Evolutionary conservation across 148 eudicot species (phyloP).

Genomic region (Fagopyrum tataricum): DNA sequence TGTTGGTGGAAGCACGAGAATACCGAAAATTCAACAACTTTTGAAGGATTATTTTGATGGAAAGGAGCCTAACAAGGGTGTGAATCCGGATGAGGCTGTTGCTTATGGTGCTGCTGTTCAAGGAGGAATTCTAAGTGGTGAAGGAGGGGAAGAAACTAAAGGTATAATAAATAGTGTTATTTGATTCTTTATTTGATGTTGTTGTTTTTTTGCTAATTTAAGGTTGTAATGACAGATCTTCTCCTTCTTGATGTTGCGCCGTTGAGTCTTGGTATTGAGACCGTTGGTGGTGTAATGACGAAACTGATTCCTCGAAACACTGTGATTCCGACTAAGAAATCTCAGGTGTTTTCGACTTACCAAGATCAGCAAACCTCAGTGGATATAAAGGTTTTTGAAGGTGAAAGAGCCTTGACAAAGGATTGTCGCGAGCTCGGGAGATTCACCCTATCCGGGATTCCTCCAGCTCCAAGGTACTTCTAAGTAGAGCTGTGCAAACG

Average conservation of each 20-base stretch:
- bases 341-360: constrained; percentile 48
- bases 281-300: constrained; percentile 66
- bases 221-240: constrained; percentile 21
- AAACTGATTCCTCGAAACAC: constrained; percentile 55
- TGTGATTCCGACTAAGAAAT: constrained; percentile 51
- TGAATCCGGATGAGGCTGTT: constrained; percentile 9
- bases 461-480: constrained; percentile 64
- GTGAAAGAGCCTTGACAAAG: constrained; percentile 54
- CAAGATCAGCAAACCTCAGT: constrained; percentile 49
- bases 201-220: neutral
- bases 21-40: constrained; percentile 4
- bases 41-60: constrained; percentile 6
- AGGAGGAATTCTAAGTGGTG: neutral
- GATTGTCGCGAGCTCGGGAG: constrained; percentile 47
- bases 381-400: constrained; percentile 49
- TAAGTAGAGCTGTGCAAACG: too few relatives aligned
- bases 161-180: neutral
- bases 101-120: constrained; percentile 12
- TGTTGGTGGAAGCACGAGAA: constrained; percentile 9
- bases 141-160: constrained; percentile 6
- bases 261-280: constrained; percentile 52
- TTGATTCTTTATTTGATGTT: too few relatives aligned
- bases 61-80: constrained; percentile 10
- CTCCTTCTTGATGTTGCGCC: constrained; percentile 57
- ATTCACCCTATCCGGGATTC: constrained; percentile 47